phyloP scores from a whole-genome alignment of 225 moss, liverwort and hornwort species.

The Asterella californica region DNA sequence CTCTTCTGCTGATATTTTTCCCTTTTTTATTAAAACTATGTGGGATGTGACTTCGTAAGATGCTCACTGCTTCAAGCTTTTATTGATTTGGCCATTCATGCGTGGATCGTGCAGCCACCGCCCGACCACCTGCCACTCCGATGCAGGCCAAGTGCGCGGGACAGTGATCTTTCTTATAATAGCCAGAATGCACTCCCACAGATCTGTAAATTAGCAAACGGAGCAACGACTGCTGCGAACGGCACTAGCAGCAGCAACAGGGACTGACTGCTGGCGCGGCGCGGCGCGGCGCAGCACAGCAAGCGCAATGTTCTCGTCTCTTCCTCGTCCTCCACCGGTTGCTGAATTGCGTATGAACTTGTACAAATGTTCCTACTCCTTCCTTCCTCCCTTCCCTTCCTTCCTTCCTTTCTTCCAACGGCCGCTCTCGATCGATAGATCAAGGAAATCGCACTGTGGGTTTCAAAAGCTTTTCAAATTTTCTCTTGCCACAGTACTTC shows the following conservation, averaged over 20 bases:
- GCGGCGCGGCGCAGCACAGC: background rate
- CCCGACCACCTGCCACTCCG: background rate
- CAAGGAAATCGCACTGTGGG: background rate
- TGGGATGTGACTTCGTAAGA: background rate
- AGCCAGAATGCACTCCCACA: conserved; percentile 8
- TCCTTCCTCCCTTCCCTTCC: background rate
- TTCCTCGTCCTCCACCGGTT: background rate
- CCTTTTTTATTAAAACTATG: background rate
- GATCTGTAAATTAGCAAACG: conserved; percentile 1
- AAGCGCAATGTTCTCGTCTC: background rate
- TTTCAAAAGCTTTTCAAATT: conserved; percentile 25
- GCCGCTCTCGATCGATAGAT: conserved; percentile 13
- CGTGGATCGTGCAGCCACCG: conserved; percentile 10
- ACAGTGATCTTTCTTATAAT: conserved; percentile 16
- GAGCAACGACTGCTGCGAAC: background rate
- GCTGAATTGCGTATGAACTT: background rate
- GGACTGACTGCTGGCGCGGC: background rate
- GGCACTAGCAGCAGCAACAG: background rate
- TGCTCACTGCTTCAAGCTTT: background rate
- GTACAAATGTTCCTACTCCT: too few relatives aligned
- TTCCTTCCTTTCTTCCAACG: background rate
- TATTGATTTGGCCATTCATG: conserved; percentile 7
- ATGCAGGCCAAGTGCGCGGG: conserved; percentile 14
- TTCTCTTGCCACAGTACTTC: background rate
- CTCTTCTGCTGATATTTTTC: background rate